Conservation (phyloP, 2,329 filamentous ascomycete genomes). For the Aspergillus aculeatus region DNA sequence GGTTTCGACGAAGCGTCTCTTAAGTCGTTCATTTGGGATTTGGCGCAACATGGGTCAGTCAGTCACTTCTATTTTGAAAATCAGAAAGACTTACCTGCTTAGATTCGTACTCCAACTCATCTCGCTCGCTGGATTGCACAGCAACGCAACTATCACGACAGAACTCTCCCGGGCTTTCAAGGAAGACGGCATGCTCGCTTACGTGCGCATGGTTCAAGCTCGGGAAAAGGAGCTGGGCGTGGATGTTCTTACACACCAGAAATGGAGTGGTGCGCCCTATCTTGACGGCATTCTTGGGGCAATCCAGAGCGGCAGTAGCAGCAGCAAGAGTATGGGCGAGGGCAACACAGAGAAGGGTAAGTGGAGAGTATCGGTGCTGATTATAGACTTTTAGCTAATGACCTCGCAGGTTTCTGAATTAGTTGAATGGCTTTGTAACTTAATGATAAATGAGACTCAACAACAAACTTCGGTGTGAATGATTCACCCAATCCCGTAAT, state of each 20-base stretch:
- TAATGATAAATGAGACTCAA: not conserved
- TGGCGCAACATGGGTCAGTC: constrained; percentile 81
- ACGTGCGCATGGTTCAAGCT: constrained; percentile 88
- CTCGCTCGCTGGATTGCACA: constrained; percentile 63
- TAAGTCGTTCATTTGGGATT: constrained; percentile 93
- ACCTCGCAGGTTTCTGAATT: not conserved
- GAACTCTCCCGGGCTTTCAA: constrained; percentile 83
- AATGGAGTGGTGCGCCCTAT: constrained; percentile 68
- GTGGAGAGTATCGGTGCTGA: constrained; percentile 5
- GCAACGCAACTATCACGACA: constrained; percentile 62
- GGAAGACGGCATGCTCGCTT: constrained; percentile 91
- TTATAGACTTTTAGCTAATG: not conserved
- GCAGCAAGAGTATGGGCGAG: constrained; percentile 90
- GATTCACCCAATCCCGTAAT: no score
- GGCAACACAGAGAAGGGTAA: constrained; percentile 74
- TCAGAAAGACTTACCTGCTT: constrained; percentile 17
- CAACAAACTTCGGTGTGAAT: no score
- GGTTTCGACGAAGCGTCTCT: constrained; percentile 82
- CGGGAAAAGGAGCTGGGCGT: constrained; percentile 87
- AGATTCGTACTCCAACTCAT: constrained; percentile 65
- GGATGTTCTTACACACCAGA: constrained; percentile 93
- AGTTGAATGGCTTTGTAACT: not conserved
- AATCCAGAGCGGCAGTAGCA: constrained; percentile 86
- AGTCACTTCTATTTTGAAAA: not conserved
- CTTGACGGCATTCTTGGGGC: constrained; percentile 87